Percentiles rank a stretch among this genome's conserved stretches.
phyloP scores from a whole-genome alignment of 2,329 filamentous ascomycete genomes.

The Trichoderma sp. region DNA sequence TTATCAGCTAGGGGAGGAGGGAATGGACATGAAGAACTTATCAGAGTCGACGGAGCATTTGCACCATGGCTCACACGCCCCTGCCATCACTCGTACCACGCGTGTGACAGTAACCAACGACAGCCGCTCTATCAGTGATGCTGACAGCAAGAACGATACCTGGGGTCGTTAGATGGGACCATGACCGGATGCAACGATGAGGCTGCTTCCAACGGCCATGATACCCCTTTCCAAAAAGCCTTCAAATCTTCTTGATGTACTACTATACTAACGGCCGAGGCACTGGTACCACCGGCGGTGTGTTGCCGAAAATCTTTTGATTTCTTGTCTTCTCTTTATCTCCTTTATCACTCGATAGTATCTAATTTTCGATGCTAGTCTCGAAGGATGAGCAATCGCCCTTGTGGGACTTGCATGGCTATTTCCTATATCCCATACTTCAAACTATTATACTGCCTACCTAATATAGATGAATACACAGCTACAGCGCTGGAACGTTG shows the following conservation, averaged over 20 bases:
- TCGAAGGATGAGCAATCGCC: too few species aligned
- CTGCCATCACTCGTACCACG: conserved; percentile 10
- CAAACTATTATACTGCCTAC: too few species aligned
- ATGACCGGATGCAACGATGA: not conserved
- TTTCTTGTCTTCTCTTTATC: conserved; percentile 2
- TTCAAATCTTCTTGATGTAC: not conserved
- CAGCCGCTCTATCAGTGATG: conserved; percentile 13
- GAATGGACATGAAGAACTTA: not conserved
- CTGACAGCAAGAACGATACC: not conserved
- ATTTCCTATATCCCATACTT: too few species aligned
- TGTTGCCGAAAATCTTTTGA: not conserved
- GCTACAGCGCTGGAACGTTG: too few species aligned
- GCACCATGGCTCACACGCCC: not conserved
- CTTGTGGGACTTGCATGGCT: too few species aligned
- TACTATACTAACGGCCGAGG: conserved; percentile 1
- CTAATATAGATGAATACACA: too few species aligned
- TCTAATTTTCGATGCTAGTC: too few species aligned
- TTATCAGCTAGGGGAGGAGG: conserved; percentile 7
- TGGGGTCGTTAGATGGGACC: conserved; percentile 5
- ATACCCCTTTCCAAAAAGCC: not conserved
- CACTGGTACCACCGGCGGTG: not conserved
- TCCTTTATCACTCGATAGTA: not conserved
- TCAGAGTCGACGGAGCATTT: not conserved
- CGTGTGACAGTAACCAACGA: conserved; percentile 11
- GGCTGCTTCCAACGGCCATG: conserved; percentile 15